Evolutionary conservation across 1,284 basidiomycete species (phyloP).

Genomic region (Leccinum angustisporum): DNA sequence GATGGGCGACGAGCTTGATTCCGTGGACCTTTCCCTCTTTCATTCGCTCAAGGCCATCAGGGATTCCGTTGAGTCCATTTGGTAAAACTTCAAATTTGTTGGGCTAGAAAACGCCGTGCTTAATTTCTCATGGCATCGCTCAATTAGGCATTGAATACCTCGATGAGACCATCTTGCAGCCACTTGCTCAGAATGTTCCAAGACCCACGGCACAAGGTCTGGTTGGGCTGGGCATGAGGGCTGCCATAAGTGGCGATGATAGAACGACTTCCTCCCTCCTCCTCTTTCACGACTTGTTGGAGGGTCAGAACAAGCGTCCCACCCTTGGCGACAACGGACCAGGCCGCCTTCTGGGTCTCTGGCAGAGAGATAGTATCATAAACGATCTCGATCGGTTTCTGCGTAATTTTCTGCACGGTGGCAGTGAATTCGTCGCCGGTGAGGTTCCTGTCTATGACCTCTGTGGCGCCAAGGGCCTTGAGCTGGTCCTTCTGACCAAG

Average conservation of each 20-base stretch:
- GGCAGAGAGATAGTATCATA: conserved; percentile 40
- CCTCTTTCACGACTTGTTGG: conserved; percentile 22
- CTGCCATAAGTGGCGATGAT: conserved; percentile 29
- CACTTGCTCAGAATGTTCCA: conserved; percentile 34
- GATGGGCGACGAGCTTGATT: conserved; percentile 49
- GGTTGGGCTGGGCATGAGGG: conserved; percentile 24
- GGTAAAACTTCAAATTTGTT: conserved; percentile 45
- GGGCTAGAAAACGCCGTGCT: conserved; percentile 27
- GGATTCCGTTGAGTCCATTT: conserved; percentile 46
- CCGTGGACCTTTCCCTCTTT: conserved; percentile 44
- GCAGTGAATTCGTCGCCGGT: conserved; percentile 25
- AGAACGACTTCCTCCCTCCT: conserved; percentile 27
- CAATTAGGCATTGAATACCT: conserved; percentile 26
- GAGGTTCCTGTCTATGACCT: conserved; percentile 48
- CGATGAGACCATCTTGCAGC: conserved; percentile 37
- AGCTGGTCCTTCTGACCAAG: conserved; percentile 42
- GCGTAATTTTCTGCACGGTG: conserved; percentile 32
- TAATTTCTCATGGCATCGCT: neutral
- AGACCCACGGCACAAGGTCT: conserved; percentile 23
- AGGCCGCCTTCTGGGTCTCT: conserved; percentile 32
- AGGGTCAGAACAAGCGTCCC: conserved; percentile 31
- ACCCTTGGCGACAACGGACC: conserved; percentile 26
- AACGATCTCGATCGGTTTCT: conserved; percentile 36
- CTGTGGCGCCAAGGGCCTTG: conserved; percentile 52
- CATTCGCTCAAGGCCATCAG: conserved; percentile 43